Conservation (phyloP, 2,329 filamentous ascomycete genomes). For the Hyphodiscus sp. region DNA sequence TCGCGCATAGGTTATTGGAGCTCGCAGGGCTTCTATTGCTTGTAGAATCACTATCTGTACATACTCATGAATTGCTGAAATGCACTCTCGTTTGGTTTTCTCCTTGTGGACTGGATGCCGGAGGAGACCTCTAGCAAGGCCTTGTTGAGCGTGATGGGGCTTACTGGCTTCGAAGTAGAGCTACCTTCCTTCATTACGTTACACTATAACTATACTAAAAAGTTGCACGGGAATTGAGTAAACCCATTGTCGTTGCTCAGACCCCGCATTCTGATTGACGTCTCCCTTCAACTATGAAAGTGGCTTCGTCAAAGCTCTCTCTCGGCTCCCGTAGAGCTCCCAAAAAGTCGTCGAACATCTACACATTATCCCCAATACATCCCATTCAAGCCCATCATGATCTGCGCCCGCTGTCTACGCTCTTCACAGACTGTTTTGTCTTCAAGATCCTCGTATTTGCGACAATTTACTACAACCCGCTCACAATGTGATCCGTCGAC, state of each 20-base stretch:
- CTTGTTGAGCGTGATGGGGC: too few species aligned
- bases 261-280: not conserved
- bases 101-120: too few species aligned
- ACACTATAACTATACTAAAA: too few species aligned
- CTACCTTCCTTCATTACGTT: too few species aligned
- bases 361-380: conserved; percentile 21
- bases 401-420: conserved; percentile 42
- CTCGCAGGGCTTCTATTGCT: conserved; percentile 4
- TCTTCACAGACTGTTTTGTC: conserved; percentile 28
- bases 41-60: conserved; percentile 14
- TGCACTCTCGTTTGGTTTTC: too few species aligned
- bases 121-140: too few species aligned
- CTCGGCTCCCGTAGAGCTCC: conserved; percentile 18
- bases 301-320: conserved; percentile 7
- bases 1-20: conserved; percentile 6
- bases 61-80: not conserved
- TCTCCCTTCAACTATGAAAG: conserved; percentile 16
- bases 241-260: not conserved
- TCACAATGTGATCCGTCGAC: conserved; percentile 19
- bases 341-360: conserved; percentile 18
- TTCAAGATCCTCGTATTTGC: conserved; percentile 2
- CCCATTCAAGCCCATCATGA: conserved; percentile 26
- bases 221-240: not conserved
- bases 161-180: too few species aligned
- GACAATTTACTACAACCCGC: conserved; percentile 9